phyloP scores from a whole-genome alignment of 164 flowering plant species.

The Macadamia tetraphylla region DNA sequence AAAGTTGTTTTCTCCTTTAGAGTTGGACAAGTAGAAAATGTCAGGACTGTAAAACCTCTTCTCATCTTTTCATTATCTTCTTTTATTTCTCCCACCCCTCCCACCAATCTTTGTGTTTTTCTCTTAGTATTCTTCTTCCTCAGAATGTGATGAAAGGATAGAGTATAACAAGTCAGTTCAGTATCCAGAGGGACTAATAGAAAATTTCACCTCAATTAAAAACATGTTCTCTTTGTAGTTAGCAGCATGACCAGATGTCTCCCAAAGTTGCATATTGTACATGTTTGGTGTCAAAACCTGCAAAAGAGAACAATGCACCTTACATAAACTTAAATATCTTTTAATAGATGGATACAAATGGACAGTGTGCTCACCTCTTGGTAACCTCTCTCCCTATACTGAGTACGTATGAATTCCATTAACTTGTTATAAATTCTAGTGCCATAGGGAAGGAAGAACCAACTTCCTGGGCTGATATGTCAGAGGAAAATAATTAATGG shows the following conservation, averaged over 20 bases:
- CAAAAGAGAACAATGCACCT: slow-evolving; percentile 12
- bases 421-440: slow-evolving; percentile 84
- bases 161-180: background rate
- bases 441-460: slow-evolving; percentile 94
- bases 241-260: slow-evolving; percentile 96
- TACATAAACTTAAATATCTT: background rate
- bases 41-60: too few species aligned
- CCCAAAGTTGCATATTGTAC: slow-evolving; percentile 98
- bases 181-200: background rate
- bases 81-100: background rate
- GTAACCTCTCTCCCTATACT: slow-evolving; percentile 84
- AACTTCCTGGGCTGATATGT: slow-evolving; percentile 90
- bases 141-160: background rate
- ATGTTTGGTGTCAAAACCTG: slow-evolving; percentile 92
- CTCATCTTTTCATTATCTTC: background rate
- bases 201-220: slow-evolving; percentile 67
- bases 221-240: slow-evolving; percentile 98
- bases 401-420: slow-evolving; percentile 62
- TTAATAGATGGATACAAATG: background rate
- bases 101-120: background rate
- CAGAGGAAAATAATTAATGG: slow-evolving; percentile 6
- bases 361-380: slow-evolving; percentile 54
- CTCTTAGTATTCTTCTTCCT: background rate
- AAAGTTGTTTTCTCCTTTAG: too few species aligned
- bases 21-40: too few species aligned